Conservation (phyloP, 176 grass and related monocot species). For the Panicum miliaceum region DNA sequence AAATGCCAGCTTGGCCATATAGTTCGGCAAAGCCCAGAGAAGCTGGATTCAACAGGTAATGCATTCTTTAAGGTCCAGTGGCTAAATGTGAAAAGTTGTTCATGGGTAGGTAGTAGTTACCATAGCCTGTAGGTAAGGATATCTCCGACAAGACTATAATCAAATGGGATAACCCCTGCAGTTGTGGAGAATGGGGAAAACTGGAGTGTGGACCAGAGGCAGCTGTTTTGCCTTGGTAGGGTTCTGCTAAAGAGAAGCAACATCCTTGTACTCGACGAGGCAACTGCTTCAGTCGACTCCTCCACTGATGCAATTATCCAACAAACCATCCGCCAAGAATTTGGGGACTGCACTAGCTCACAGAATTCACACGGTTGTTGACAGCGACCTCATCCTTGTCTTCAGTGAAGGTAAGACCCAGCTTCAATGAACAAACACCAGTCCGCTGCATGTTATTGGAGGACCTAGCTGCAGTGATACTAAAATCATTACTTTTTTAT, state of each 20-base stretch:
- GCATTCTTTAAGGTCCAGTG: neutral
- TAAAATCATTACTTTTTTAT: conserved; percentile 16
- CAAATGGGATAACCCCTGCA: conserved; percentile 38
- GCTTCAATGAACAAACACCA: neutral
- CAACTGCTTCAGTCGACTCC: conserved; percentile 93
- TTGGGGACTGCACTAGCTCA: conserved; percentile 81
- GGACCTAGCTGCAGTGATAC: neutral
- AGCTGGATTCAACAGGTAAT: conserved; percentile 83
- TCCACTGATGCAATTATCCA: conserved; percentile 80
- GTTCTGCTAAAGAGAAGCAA: conserved; percentile 78
- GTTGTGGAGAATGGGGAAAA: conserved; percentile 97
- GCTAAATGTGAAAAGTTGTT: neutral
- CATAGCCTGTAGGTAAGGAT: neutral
- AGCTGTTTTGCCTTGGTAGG: conserved; percentile 91
- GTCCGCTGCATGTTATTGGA: conserved; percentile 13
- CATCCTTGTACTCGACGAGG: conserved; percentile 81
- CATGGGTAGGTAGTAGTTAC: neutral
- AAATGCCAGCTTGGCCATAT: conserved; percentile 91
- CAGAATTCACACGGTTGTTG: conserved; percentile 89
- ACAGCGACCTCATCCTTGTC: conserved; percentile 90
- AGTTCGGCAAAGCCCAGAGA: conserved; percentile 68
- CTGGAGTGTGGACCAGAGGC: conserved; percentile 88
- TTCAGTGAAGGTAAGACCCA: conserved; percentile 71
- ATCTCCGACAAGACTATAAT: neutral
- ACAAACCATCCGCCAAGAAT: conserved; percentile 70